Conservation (phyloP, 2,329 filamentous ascomycete species). For the Apiospora arundinis region DNA sequence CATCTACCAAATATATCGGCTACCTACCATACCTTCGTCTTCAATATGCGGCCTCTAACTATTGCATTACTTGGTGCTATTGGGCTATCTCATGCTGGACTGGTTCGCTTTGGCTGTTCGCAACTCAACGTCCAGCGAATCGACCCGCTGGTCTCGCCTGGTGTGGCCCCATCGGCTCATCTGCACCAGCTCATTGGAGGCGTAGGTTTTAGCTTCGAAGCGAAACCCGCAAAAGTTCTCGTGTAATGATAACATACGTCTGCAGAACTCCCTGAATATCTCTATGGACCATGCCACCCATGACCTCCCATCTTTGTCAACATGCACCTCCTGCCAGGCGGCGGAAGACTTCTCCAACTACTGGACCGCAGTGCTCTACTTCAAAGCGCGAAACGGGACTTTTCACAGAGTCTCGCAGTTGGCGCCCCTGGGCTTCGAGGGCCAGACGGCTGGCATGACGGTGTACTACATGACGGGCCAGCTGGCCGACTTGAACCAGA, state of each 20-base stretch:
- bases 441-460: slow-evolving; percentile 38
- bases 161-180: slow-evolving; percentile 18
- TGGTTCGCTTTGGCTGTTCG: slow-evolving; percentile 4
- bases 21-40: too few species aligned
- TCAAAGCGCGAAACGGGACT: slow-evolving; percentile 35
- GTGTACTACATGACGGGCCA: slow-evolving; percentile 42
- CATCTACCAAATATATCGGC: too few species aligned
- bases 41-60: not conserved
- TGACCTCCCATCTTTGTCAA: slow-evolving; percentile 35
- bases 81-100: not conserved
- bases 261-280: slow-evolving; percentile 38
- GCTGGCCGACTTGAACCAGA: slow-evolving; percentile 35
- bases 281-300: slow-evolving; percentile 28
- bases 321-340: slow-evolving; percentile 42
- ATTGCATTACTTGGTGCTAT: not conserved
- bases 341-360: slow-evolving; percentile 43
- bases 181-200: slow-evolving; percentile 21
- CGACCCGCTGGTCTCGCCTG: slow-evolving; percentile 22
- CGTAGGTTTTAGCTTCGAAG: not conserved
- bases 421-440: slow-evolving; percentile 37
- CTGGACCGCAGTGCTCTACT: slow-evolving; percentile 41
- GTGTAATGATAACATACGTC: not conserved
- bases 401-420: slow-evolving; percentile 33
- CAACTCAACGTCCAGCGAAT: slow-evolving; percentile 21
- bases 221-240: too few species aligned